Evolutionary conservation across 1,284 basidiomycete species (phyloP), one percentile per base, ranked within the genome.

Genomic region (Wolfiporia cocos): DNA sequence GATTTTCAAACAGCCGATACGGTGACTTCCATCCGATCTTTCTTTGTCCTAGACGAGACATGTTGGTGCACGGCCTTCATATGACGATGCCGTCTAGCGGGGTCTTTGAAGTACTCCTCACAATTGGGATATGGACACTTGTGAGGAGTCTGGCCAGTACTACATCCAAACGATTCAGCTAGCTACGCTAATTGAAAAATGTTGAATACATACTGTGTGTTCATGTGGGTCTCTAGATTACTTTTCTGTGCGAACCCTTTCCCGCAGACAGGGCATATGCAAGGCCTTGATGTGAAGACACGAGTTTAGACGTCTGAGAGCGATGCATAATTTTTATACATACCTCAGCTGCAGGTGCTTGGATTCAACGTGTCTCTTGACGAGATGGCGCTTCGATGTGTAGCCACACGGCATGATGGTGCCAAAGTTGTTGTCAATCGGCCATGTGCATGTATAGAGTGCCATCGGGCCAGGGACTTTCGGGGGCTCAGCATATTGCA

Each of bases 291-390:
- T 82, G 42, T 30, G 47, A 48, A 30, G 37, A 35, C 37, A 33
- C 48, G 32, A 57, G 49, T 47, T 28, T 28, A 28, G 26, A 28
- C n/a, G n/a, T n/a, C n/a, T n/a, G 14, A 28, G 26, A 28, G 9
- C 26, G 26, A 28, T 28, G 14, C 14, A 28, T 39, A 44, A 28
- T 41, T 36, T 34, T 22, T 23, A 24, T 34, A 61, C 74, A 47
- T 47, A 78, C 81, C 75, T 79, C 52, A 74, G 70, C 40, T 71
- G 67, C 34, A 85, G 56, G 55, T 84, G 81, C 21, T 71, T 74
- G 11, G 74, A 75, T 57, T 80, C 72, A 42, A 85, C 68, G 56
- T 85, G 81, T 22, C 81, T 69, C 55, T 81, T 81, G 46, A 84
- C 75, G 28, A 81, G 66, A 56, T 82, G 81, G 55, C 78, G 81